Base-by-base conservation (phyloP, 306 rosid species). In the Datisca glomerata region DNA sequence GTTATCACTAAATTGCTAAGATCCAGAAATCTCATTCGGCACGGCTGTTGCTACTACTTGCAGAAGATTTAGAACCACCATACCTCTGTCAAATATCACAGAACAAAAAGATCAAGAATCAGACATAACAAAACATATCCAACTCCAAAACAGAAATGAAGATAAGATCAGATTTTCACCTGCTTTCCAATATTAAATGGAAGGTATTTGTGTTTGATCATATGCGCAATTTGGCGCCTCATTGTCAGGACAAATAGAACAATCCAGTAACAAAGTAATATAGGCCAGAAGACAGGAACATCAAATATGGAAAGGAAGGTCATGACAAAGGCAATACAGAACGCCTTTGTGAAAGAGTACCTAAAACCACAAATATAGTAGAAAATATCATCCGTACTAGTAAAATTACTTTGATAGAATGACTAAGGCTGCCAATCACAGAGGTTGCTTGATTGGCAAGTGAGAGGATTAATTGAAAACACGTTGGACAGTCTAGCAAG, bases 231-330 rank as follows among this genome's bases (percentile, higher is more conserved):
- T 37, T 37, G 42, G 13, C 42, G 19, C 42, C 42, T 14, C 42
- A 37, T 37, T n/a, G 42, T 37, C 3, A 37, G 42, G 17, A 37
- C 20, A 16, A 37, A 37, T 2, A 37, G 42, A 37, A 37, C 42
- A 16, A 37, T 37, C 42, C 42, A 37, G 42, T 37, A 37, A 37
- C 42, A 37, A 6, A 37, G 42, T 15, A 37, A 16, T 37, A 37
- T 15, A 6, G 42, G 42, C 42, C 42, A 37, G 42, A 37, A 37
- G 42, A 37, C 42, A 37, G 19, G 42, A 16, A 37, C 42, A 15
- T 37, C 42, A 37, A 37, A n/a, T 37, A 37, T 7, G 7, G 42
- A 37, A 37, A 37, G 13, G 42, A 37, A 37, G 42, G 42, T 37
- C 42, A 37, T 37, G 6, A 37, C 42, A 37, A 37, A 37, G 5